Base-by-base conservation (phyloP, 169 alveolate species). In the Plasmodium cynomolgi region DNA sequence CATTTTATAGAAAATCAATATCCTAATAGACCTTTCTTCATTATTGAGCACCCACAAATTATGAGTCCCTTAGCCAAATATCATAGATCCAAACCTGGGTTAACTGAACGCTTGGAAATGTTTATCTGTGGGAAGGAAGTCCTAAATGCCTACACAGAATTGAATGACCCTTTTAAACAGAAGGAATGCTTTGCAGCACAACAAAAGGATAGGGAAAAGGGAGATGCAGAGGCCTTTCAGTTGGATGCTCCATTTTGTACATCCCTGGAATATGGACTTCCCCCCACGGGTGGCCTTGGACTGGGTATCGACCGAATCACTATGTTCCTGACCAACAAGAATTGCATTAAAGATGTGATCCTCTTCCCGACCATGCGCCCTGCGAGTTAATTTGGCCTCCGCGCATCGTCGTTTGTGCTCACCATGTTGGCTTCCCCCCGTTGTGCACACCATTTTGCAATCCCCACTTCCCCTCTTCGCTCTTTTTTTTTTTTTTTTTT, bases 61-160 rank as follows among this genome's bases (percentile, higher is more conserved):
- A 99, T 99, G 99, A 97, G 99, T 83, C 99, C 99, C 9, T 98
- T 99, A 80, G 99, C 99, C 58, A 99, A 99, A 97, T 99, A 99
- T 98, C 99, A 98, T 93, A 96, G 99, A 95, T 80, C 96, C 17
- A 97, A 97, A 92, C 97, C 98, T 17, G 98, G 98, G 37, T 95
- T 98, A 81, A 98, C 99, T 54, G 99, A 99, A 97, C 97, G 99
- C 81, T 99, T 99, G 93, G 99, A 99, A 97, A 97, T 98, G 83
- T 99, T 99, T 97, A 96, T 98, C 47, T 97, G 98, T 94, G 99
- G 99, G 34, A 98, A 98, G 95, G 99, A 99, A 94, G 94, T 99
- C 15, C 97, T 99, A 95, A 99, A 99, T 95, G 99, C 99, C 23
- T 99, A 99, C 96, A 99, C 99, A 17, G 99, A 99, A 97, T 97